Conservation (phyloP, 2,329 filamentous ascomycete species). For the Fusarium sacchari region DNA sequence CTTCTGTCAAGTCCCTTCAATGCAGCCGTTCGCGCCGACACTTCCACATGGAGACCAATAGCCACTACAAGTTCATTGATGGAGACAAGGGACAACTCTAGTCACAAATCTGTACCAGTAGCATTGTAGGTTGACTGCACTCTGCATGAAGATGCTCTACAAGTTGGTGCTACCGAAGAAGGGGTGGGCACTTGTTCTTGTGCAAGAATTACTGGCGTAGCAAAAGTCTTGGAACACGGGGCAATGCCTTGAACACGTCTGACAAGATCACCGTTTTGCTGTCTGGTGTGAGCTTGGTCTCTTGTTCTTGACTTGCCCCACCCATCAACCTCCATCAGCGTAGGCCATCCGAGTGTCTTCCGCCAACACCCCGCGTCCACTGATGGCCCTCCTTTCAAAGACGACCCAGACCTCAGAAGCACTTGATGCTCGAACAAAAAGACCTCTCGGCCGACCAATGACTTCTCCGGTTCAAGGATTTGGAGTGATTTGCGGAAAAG, state of each 20-base stretch:
- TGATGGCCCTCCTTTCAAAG: not conserved
- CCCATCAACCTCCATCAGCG: not conserved
- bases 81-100: rapidly evolving
- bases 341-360: not conserved
- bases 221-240: rapidly evolving
- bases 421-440: rapidly evolving
- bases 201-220: not conserved
- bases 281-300: rapidly evolving
- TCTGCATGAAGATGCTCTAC: rapidly evolving
- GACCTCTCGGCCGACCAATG: rapidly evolving
- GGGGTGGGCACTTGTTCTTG: rapidly evolving
- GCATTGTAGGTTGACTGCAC: rapidly evolving
- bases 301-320: rapidly evolving
- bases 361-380: not conserved
- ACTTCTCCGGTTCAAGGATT: rapidly evolving
- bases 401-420: not conserved
- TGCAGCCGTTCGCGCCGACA: rapidly evolving
- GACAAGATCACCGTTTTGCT: rapidly evolving
- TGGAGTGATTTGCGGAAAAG: rapidly evolving
- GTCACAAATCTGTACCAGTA: rapidly evolving
- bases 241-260: not conserved
- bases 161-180: not conserved
- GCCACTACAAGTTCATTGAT: too few relatives aligned
- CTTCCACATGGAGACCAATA: not conserved
- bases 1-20: too few relatives aligned